Base-by-base conservation (phyloP, 495 filamentous ascomycete genomes). In the Pseudomonodictys pantanalensis region DNA sequence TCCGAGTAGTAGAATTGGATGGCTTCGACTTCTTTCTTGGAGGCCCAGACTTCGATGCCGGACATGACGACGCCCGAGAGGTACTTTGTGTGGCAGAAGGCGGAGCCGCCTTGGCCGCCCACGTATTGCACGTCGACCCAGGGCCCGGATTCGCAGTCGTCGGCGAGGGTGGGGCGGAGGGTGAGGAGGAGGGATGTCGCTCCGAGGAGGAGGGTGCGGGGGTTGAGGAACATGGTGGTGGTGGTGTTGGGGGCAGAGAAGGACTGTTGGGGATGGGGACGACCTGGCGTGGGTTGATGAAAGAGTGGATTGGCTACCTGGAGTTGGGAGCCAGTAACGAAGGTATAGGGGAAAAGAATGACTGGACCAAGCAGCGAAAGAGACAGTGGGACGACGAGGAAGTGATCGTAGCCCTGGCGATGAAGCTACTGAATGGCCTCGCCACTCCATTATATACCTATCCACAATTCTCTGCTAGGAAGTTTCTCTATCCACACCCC, bases 1-100 rank as follows among this genome's bases (percentile, higher is more conserved):
- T 64, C 54, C 1, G 60, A 64, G 48, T 58, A 64, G 53, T 53
- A 57, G 39, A 64, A 58, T 24, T 58, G 60, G 18, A 58, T 18
- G n/a, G 38, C 60, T 3, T 32, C 32, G 39, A 64, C 52, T 11
- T 25, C 12, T 15, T 58, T 39, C 30, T 33, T 41, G 33, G 32
- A 39, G 15, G 25, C 47, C 60, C 60, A 64, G 18, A 49, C 60
- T 33, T 64, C 53, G 10, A 64, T 28, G 35, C 54, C 60, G 7
- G 45, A 58, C 8, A 64, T 42, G 39, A 58, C 54, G 17, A 58
- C 33, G 45, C 60, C 60, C 5, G 5, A 10, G 5, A 38, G 12
- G 18, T 17, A 64, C 18, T 58, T 52, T 17, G 60, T 64, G 7
- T 29, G 52, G 41, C 60, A 64, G 54, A 52, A 64, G 7, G 1